Percentiles rank a stretch among this genome's conserved stretches.
Evolutionary conservation across 495 filamentous ascomycete species (phyloP).

Genomic region (Annulohypoxylon bovei): DNA sequence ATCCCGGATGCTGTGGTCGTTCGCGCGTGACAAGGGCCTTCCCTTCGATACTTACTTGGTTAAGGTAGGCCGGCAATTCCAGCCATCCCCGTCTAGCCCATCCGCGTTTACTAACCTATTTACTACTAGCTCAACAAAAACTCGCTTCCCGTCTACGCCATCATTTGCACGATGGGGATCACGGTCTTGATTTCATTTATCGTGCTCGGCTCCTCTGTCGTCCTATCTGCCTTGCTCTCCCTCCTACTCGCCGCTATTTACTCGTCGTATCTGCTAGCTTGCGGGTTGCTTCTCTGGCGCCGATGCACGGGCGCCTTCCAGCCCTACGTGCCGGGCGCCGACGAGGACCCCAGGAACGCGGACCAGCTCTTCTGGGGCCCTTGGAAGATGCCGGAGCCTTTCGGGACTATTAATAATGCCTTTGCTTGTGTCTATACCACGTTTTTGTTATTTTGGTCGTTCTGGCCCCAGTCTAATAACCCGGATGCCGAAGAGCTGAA

Average conservation of each 20-base stretch:
- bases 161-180: conserved; percentile 57
- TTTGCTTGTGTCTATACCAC: conserved; percentile 59
- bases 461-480: conserved; percentile 53
- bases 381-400: conserved; percentile 56
- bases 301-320: conserved; percentile 53
- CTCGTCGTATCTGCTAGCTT: conserved; percentile 60
- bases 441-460: conserved; percentile 61
- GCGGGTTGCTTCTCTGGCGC: conserved; percentile 43
- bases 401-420: conserved; percentile 58
- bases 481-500: conserved; percentile 55
- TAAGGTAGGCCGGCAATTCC: conserved; percentile 40
- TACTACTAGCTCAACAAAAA: conserved; percentile 48
- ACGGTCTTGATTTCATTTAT: conserved; percentile 67
- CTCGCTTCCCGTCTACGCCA: conserved; percentile 61
- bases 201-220: conserved; percentile 66
- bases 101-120: conserved; percentile 40
- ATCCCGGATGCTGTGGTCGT: conserved; percentile 65
- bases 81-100: background rate
- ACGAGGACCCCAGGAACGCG: conserved; percentile 41
- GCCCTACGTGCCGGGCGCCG: conserved; percentile 32
- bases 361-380: conserved; percentile 60
- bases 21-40: conserved; percentile 64
- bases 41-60: conserved; percentile 64
- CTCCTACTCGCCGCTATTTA: conserved; percentile 55
- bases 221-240: conserved; percentile 66